Base-by-base conservation (phyloP, 805 yeast species). In the Yarrowia phangngaensis region DNA sequence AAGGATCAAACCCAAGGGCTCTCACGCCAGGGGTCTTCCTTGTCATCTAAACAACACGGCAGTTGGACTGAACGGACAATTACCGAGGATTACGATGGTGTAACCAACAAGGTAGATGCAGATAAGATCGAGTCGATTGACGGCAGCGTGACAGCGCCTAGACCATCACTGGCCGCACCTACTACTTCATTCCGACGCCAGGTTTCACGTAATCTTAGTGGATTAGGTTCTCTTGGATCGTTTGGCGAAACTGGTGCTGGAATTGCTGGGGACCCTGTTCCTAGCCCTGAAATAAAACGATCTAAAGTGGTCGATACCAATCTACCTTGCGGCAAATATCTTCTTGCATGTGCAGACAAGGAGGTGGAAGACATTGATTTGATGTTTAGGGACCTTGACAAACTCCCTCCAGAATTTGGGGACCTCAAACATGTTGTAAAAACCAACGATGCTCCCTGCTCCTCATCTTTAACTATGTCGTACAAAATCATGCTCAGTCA, bases 381-480 rank as follows among this genome's bases (percentile, higher is more conserved):
- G 11, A 57, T 56, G 27, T 50, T 53, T 11, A 47, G 54, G n/a
- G 58, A 55, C 6, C 50, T 68, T 11, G 41, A 34, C 1, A 52
- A 55, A 20, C 54, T 70, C 7, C 73, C 73, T 1, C 53, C 43
- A 7, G 69, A 64, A 20, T 54, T 67, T 32, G 55, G 51, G 6
- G 72, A 68, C 43, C 56, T 69, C 30, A 52, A 53, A 23, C 54
- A 60, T 41, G 51, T 64, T 22, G 64, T 64, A 6, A 29, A 46
- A 17, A 28, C 52, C 19, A 51, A 38, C 36, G 27, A 34, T 8
- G 38, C 22, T n/a, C 54, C 51, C 8, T 57, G 54, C 16, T 51
- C 60, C 14, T 19, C 31, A 2, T 38, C 45, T 13, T 50, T 60
- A 32, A 52, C 51, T 8, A 59, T 65, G 15, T 32, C 51, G 26